These are phyloP conservation scores for Clonostachys rosea DNA, from an alignment of 2,329 filamentous ascomycete species.

Conservation along the genomic window DNA sequence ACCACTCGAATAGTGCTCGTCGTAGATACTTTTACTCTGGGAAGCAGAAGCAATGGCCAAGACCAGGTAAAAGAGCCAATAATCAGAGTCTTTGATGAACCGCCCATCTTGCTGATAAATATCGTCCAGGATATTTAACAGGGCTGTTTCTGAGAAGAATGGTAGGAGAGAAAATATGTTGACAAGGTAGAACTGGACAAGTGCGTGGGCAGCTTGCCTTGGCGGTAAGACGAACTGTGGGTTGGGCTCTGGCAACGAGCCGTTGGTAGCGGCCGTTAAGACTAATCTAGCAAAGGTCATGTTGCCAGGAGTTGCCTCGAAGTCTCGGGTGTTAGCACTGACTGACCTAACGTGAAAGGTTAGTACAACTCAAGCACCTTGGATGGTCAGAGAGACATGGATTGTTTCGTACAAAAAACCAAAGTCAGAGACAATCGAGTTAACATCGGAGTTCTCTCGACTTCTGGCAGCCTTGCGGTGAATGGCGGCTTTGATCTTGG, in stretches of 20 bases:
- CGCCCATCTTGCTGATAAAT: conserved; percentile 69
- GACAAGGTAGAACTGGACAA: conserved; percentile 80
- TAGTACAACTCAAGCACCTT: not conserved
- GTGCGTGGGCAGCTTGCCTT: conserved; percentile 59
- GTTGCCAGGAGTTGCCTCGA: conserved; percentile 80
- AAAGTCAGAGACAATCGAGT: conserved; percentile 90
- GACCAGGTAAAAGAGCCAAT: conserved; percentile 86
- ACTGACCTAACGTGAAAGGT: conserved; percentile 59
- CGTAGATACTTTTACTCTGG: conserved; percentile 65
- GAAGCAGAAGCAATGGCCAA: conserved; percentile 76
- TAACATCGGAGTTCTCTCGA: conserved; percentile 79
- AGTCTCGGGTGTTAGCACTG: conserved; percentile 91
- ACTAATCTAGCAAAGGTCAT: conserved; percentile 92
- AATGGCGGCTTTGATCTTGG: conserved; percentile 56
- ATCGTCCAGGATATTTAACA: conserved; percentile 75
- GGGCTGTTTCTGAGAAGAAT: conserved; percentile 72
- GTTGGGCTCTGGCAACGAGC: conserved; percentile 59
- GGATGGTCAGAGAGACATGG: not conserved
- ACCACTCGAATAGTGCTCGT: conserved; percentile 55
- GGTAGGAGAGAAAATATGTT: conserved; percentile 79
- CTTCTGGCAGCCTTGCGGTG: conserved; percentile 59
- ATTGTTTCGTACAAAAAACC: conserved; percentile 66
- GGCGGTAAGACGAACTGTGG: conserved; percentile 62
- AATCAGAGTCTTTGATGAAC: conserved; percentile 63
- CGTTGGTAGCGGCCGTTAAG: conserved; percentile 74